Base-by-base conservation (phyloP, 805 yeast species). In the Candida cerambycidarum region DNA sequence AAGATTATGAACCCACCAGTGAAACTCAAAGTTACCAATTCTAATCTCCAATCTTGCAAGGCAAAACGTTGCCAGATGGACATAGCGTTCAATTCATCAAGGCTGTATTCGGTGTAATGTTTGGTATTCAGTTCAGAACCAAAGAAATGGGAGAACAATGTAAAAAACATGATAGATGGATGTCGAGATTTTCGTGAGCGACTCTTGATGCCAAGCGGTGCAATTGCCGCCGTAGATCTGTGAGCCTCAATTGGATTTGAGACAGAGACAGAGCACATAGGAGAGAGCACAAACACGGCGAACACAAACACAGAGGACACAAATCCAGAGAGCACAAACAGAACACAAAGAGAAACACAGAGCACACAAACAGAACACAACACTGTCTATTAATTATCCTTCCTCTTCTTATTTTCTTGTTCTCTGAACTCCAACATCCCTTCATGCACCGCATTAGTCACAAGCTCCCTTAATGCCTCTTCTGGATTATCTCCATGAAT, bases 401-500 rank as follows among this genome's bases (percentile, higher is more conserved):
- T 34, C 8, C 18, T 24, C 13, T 19, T 34, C 38, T 34, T 34
- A 15, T 5, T 21, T 16, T 23, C 27, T 34, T 5, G n/a, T 16
- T 23, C 27, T 34, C 19, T 25, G 11, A 23, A 34, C 14, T 34
- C 38, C 11, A 34, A 23, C 38, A 34, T 34, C 5, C 38, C 83
- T 38, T 78, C 75, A 32, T 82, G 77, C 4, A 90, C 82, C 9
- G 85, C 82, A 11, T 77, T 78, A 50, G 78, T 68, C 24, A 90
- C 79, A 52, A 84, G 78, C 32, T 79, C 79, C 55, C 84, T 79
- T 34, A 90, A 68, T 21, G 80, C 85, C 48, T 80, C 87, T 58
- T 89, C 96, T 3, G 92, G 88, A 55, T 88, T 83, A 4, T 83
- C 95, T 43, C 95, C 82, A 48, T 80, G 75, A 48, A 89, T 75